Conservation (phyloP, 257 asterid genomes). For the Ocimum tenuiflorum region DNA sequence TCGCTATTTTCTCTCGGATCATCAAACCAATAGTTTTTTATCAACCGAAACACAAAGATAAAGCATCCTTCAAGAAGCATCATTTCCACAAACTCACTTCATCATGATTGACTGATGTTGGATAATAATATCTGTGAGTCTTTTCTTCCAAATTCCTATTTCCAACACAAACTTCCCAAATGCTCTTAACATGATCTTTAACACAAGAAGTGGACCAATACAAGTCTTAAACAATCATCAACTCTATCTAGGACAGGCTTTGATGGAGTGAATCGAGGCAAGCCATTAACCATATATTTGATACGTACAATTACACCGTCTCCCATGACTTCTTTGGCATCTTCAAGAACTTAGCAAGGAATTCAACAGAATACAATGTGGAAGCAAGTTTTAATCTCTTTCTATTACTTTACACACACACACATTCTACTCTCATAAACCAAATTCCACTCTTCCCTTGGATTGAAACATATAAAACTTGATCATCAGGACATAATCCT, state of each 20-base stretch:
- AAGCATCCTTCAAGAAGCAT: conserved; percentile 35
- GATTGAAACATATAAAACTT: too few relatives aligned
- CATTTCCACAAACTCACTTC: conserved; percentile 23
- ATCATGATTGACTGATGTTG: not conserved
- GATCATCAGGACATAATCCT: too few relatives aligned
- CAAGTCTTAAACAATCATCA: conserved; percentile 10
- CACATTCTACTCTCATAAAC: too few relatives aligned
- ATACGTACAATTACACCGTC: not conserved
- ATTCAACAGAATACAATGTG: too few relatives aligned
- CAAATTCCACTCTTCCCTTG: too few relatives aligned
- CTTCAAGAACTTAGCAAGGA: too few relatives aligned
- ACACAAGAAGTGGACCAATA: conserved; percentile 31
- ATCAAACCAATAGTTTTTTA: not conserved
- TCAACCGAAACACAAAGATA: conserved; percentile 33
- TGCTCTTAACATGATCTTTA: not conserved
- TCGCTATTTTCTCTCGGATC: conserved; percentile 7
- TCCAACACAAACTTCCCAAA: conserved; percentile 8
- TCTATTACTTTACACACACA: too few relatives aligned
- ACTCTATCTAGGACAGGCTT: conserved; percentile 11
- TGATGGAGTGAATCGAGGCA: not conserved
- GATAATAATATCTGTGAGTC: conserved; percentile 25
- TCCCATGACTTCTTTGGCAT: not conserved
- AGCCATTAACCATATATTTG: not conserved
- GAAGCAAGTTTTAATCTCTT: too few relatives aligned
- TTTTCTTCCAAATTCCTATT: not conserved